Percentiles rank a stretch among this genome's conserved stretches.
phyloP scores from a whole-genome alignment of 345 rosid species.

The Arabis hirsuta region DNA sequence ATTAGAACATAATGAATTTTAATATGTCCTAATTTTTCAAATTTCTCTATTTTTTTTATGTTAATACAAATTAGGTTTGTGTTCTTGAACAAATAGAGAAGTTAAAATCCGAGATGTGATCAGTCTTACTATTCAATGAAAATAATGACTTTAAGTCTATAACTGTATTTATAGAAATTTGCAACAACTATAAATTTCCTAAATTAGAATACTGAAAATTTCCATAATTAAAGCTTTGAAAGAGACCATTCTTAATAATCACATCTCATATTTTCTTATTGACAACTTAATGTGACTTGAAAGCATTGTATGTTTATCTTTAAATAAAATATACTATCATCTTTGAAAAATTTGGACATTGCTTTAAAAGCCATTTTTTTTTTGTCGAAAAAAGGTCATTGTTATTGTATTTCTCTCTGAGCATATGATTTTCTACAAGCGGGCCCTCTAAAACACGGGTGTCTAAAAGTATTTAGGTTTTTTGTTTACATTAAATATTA shows the following conservation, averaged over 20 bases:
- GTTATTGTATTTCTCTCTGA: too few species aligned
- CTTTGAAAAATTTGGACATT: conserved; percentile 25
- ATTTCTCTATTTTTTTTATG: too few species aligned
- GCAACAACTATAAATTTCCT: conserved; percentile 15
- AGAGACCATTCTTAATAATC: conserved; percentile 27
- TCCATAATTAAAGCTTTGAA: conserved; percentile 16
- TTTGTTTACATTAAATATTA: background rate
- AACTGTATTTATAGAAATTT: background rate
- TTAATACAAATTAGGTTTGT: too few species aligned
- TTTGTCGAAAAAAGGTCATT: too few species aligned
- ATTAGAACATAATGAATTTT: too few species aligned
- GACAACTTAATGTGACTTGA: conserved; percentile 19
- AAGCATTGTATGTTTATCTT: conserved; percentile 24
- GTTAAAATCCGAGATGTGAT: too few species aligned
- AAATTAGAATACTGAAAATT: background rate
- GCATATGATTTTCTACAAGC: conserved; percentile 10
- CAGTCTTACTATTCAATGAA: too few species aligned
- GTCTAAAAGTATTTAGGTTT: conserved; percentile 7
- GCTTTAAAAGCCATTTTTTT: too few species aligned
- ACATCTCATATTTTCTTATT: conserved; percentile 24
- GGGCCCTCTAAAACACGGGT: conserved; percentile 8
- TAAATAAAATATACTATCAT: conserved; percentile 21
- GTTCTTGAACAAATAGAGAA: too few species aligned
- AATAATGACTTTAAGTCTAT: too few species aligned
- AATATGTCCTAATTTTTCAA: too few species aligned